Percentiles rank a stretch among this genome's conserved stretches.
Conservation (phyloP, 2,329 filamentous ascomycete genomes). For the Xenoacremonium recifei region DNA sequence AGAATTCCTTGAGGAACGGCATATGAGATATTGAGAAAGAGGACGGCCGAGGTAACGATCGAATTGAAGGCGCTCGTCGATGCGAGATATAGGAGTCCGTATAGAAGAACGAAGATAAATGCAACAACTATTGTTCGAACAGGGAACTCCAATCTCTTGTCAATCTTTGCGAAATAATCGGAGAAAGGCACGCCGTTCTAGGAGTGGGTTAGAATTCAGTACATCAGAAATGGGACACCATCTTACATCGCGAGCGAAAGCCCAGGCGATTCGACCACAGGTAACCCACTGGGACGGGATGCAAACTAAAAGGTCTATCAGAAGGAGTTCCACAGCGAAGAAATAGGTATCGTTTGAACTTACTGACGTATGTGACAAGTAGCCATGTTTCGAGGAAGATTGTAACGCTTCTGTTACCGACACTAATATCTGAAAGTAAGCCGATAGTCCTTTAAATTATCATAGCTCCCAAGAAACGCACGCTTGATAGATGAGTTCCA, state of each 20-base stretch:
- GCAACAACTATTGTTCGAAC: slow-evolving; percentile 27
- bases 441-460: too few relatives aligned
- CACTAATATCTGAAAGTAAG: too few relatives aligned
- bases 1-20: slow-evolving; percentile 26
- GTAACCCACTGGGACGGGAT: slow-evolving; percentile 31
- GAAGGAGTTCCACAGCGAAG: too few relatives aligned
- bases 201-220: slow-evolving; percentile 8
- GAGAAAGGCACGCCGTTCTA: slow-evolving; percentile 10
- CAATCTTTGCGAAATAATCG: slow-evolving; percentile 23
- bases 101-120: slow-evolving; percentile 23
- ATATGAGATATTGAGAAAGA: slow-evolving; percentile 30
- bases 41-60: slow-evolving; percentile 28
- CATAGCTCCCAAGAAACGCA: too few relatives aligned
- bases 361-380: too few relatives aligned
- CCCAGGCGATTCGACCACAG: slow-evolving; percentile 30
- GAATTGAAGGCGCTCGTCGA: slow-evolving; percentile 32
- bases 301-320: too few relatives aligned
- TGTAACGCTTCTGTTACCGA: too few relatives aligned
- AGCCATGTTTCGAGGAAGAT: too few relatives aligned
- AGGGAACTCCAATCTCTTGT: slow-evolving; percentile 20
- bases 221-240: too few relatives aligned
- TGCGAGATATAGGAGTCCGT: slow-evolving; percentile 32
- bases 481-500: slow-evolving; percentile 19
- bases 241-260: slow-evolving; percentile 31
- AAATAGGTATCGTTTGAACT: too few relatives aligned